phyloP scores from a whole-genome alignment of 345 rosid genomes.

The Microthlaspi erraticum region DNA sequence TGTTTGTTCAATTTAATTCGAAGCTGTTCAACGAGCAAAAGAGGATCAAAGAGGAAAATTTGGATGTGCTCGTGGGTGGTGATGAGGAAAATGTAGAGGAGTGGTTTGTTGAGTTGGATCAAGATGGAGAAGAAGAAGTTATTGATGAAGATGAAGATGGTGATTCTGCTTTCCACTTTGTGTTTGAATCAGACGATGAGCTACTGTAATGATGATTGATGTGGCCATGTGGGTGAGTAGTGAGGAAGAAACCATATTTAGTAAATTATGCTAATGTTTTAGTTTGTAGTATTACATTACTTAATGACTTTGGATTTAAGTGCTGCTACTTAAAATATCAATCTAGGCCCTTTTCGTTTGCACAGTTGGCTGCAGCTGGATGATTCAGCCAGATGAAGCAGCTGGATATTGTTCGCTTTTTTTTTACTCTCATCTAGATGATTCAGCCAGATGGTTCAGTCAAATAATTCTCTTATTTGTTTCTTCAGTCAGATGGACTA shows the following conservation, averaged over 20 bases:
- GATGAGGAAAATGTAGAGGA: slow-evolving; percentile 3
- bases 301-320: not conserved
- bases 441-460: too few species aligned
- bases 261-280: not conserved
- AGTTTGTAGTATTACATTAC: not conserved
- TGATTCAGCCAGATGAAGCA: too few species aligned
- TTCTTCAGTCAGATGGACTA: too few species aligned
- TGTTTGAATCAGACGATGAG: slow-evolving; percentile 7
- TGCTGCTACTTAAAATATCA: not conserved
- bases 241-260: not conserved
- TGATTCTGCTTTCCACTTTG: not conserved
- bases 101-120: slow-evolving; percentile 3
- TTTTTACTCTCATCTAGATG: too few species aligned
- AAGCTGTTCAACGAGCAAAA: not conserved
- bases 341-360: too few species aligned
- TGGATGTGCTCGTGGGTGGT: not conserved
- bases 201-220: not conserved
- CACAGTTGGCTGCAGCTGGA: too few species aligned
- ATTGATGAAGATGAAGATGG: slow-evolving; percentile 1
- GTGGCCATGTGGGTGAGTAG: not conserved
- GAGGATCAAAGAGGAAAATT: slow-evolving; percentile 3
- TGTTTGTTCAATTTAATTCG: not conserved
- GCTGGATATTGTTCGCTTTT: too few species aligned
- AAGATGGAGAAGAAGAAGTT: slow-evolving; percentile 8
- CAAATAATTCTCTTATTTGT: too few species aligned